phyloP scores from a whole-genome alignment of 2,329 filamentous ascomycete genomes.

The Samsoniella hepiali region DNA sequence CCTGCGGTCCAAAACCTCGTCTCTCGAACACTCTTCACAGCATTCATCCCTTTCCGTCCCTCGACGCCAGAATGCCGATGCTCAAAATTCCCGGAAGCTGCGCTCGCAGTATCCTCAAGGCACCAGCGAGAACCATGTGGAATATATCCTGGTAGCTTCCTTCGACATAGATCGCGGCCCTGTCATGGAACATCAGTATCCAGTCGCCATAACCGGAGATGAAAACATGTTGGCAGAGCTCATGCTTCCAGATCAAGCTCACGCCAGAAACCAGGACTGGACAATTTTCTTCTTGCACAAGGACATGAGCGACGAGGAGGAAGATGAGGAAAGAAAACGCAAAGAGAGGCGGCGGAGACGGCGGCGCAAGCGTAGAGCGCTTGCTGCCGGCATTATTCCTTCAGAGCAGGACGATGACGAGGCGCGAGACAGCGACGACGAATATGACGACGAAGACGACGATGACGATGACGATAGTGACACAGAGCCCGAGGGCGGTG shows the following conservation, averaged over 20 bases:
- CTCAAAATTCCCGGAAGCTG: constrained; percentile 53
- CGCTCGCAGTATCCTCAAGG: constrained; percentile 75
- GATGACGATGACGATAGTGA: constrained; percentile 54
- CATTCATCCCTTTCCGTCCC: constrained; percentile 57
- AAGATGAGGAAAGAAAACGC: constrained; percentile 64
- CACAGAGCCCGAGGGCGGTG: constrained; percentile 64
- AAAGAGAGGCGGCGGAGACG: constrained; percentile 51
- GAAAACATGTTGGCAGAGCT: constrained; percentile 98
- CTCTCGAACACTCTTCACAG: constrained; percentile 58
- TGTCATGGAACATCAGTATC: constrained; percentile 98
- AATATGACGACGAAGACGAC: constrained; percentile 49
- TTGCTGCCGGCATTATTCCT: constrained; percentile 45
- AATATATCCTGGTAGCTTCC: constrained; percentile 95
- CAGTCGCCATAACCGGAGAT: constrained; percentile 89
- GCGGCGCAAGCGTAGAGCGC: constrained; percentile 52
- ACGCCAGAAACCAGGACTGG: constrained; percentile 94
- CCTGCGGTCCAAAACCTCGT: constrained; percentile 58
- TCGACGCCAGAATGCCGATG: constrained; percentile 48
- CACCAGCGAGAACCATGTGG: constrained; percentile 85
- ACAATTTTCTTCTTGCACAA: constrained; percentile 99
- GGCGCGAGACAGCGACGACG: constrained; percentile 42
- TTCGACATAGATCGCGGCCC: constrained; percentile 96
- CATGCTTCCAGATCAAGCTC: constrained; percentile 96
- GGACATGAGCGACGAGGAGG: constrained; percentile 79
- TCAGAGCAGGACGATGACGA: constrained; percentile 43